Evolutionary conservation across 768 basidiomycete species (phyloP).

Genomic region (Lentinula raphanica): DNA sequence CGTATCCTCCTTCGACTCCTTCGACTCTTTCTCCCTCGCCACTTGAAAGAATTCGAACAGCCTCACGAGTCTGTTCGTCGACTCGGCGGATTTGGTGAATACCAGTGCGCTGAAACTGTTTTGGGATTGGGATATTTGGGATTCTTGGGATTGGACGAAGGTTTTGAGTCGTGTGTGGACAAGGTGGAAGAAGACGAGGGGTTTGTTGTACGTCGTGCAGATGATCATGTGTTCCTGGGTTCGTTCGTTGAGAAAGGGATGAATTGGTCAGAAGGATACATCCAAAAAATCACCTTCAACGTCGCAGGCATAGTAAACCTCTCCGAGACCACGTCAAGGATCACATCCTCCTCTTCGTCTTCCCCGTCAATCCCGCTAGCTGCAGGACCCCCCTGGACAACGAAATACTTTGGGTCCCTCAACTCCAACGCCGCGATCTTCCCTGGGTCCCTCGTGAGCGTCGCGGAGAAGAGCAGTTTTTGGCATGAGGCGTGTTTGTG

Average conservation of each 20-base stretch:
- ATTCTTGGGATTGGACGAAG: too few species aligned
- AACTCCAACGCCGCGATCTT: conserved; percentile 82
- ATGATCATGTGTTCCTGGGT: conserved; percentile 90
- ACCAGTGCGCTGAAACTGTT: conserved; percentile 70
- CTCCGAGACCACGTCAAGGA: conserved; percentile 60
- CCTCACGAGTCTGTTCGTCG: conserved; percentile 73
- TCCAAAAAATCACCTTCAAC: conserved; percentile 48
- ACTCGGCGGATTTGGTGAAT: conserved; percentile 97
- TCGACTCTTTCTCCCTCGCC: too few species aligned
- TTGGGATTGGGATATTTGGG: too few species aligned
- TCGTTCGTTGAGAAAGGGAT: conserved; percentile 58
- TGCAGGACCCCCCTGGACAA: conserved; percentile 57
- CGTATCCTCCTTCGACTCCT: too few species aligned
- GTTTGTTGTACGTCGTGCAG: conserved; percentile 74
- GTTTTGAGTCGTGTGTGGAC: too few species aligned
- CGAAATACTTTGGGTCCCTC: conserved; percentile 78
- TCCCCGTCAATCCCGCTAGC: too few species aligned
- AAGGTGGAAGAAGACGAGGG: conserved; percentile 84
- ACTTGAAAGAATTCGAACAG: conserved; percentile 83
- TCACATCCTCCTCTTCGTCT: conserved; percentile 13
- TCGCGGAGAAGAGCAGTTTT: conserved; percentile 94
- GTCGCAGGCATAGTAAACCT: conserved; percentile 78
- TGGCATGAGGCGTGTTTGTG: conserved; percentile 68
- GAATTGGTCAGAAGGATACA: background rate
- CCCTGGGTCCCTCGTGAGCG: conserved; percentile 90